Percentiles rank a stretch among this genome's conserved stretches.
Conservation (phyloP, 2,329 filamentous ascomycete species). For the Hymenotorrendiella dingleyae region DNA sequence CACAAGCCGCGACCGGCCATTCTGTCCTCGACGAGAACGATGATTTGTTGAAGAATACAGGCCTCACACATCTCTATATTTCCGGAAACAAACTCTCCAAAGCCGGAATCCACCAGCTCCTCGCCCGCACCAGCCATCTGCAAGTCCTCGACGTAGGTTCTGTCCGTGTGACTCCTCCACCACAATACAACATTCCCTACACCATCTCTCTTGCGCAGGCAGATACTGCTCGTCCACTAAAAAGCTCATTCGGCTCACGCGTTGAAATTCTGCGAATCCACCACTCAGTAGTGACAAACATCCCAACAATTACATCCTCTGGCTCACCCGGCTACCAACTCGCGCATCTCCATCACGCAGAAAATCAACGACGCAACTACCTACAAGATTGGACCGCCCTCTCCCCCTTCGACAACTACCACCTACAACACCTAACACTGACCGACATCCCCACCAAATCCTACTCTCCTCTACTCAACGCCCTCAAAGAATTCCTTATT, state of each 20-base stretch:
- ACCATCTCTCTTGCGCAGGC: conserved; percentile 8
- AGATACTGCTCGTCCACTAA: conserved; percentile 11
- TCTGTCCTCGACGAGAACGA: conserved; percentile 45
- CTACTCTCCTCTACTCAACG: conserved; percentile 42
- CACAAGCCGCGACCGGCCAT: conserved; percentile 36
- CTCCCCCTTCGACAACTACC: conserved; percentile 50
- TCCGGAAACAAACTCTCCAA: conserved; percentile 44
- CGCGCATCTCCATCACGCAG: conserved; percentile 32
- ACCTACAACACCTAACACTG: conserved; percentile 46
- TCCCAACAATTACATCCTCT: conserved; percentile 34
- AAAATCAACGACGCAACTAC: conserved; percentile 28
- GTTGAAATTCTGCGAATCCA: conserved; percentile 49
- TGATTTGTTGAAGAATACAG: conserved; percentile 34
- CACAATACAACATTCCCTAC: background rate
- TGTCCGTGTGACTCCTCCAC: conserved; percentile 21
- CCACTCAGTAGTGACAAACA: conserved; percentile 53
- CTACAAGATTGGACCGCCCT: conserved; percentile 42
- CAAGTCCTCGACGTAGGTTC: conserved; percentile 48
- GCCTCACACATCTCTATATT: conserved; percentile 50
- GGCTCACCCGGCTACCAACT: conserved; percentile 1
- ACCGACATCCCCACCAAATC: conserved; percentile 50
- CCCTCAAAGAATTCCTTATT: conserved; percentile 42
- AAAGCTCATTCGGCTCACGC: conserved; percentile 43
- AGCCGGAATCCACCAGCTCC: conserved; percentile 37
- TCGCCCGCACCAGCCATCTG: conserved; percentile 40